Percentiles rank a stretch among this genome's conserved stretches.
Evolutionary conservation across 2,329 filamentous ascomycete genomes (phyloP).

Genomic region (Graphilbum fragrans): DNA sequence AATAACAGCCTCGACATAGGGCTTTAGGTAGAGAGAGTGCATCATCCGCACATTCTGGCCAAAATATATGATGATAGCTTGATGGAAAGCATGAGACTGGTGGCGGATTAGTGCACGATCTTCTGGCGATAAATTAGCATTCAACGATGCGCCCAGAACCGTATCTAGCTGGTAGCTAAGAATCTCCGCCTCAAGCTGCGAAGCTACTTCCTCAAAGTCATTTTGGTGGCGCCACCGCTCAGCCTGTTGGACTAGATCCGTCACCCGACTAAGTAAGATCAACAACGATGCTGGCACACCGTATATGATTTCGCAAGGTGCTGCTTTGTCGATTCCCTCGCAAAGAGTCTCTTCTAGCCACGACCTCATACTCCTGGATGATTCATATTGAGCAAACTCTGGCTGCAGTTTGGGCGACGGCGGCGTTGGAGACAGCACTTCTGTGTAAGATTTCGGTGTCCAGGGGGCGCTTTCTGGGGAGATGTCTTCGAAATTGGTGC

Average conservation of each 20-base stretch:
- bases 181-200: not conserved
- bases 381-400: too few relatives aligned
- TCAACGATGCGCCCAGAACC: not conserved
- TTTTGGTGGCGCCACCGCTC: not conserved
- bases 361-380: not conserved
- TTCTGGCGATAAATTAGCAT: not conserved
- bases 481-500: not conserved
- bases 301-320: not conserved
- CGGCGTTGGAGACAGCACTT: not conserved
- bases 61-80: slow-evolving; percentile 1
- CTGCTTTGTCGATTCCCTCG: not conserved
- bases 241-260: not conserved
- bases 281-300: not conserved
- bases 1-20: not conserved
- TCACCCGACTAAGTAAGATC: not conserved
- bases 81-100: not conserved
- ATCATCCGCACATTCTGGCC: not conserved
- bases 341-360: not conserved
- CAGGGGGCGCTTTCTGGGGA: not conserved
- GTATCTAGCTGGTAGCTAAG: not conserved
- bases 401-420: not conserved
- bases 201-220: not conserved
- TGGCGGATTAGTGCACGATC: not conserved
- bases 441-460: not conserved
- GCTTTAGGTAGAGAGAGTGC: not conserved